Conservation (phyloP, 1,284 basidiomycete species). For the Ganoderma leucocontextum region DNA sequence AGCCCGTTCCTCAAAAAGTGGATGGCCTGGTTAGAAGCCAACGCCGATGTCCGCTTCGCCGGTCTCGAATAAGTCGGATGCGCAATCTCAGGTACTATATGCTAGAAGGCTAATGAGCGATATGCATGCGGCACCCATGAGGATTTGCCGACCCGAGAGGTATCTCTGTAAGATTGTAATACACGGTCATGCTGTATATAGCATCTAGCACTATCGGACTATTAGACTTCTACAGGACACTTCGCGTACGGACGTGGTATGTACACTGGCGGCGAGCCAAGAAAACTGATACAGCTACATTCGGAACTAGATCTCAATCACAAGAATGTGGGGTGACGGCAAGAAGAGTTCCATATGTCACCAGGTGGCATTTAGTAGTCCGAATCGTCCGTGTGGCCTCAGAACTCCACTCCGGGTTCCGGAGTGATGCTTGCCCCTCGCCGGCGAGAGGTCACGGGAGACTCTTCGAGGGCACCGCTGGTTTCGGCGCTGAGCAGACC, state of each 20-base stretch:
- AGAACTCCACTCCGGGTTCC: slow-evolving; percentile 10
- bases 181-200: slow-evolving; percentile 14
- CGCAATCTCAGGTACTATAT: too few species aligned
- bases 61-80: slow-evolving; percentile 57
- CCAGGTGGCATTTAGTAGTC: neutral
- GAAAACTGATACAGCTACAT: slow-evolving; percentile 12
- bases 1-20: slow-evolving; percentile 86
- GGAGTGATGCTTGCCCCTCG: slow-evolving; percentile 31
- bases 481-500: slow-evolving; percentile 40
- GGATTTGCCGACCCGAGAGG: neutral
- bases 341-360: neutral
- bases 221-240: slow-evolving; percentile 26
- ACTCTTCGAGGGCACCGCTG: slow-evolving; percentile 37
- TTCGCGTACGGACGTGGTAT: neutral
- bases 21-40: slow-evolving; percentile 89
- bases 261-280: neutral
- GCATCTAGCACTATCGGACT: slow-evolving; percentile 21
- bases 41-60: slow-evolving; percentile 90
- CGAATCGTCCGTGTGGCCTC: neutral
- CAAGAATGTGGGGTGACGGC: neutral
- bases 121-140: neutral
- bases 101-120: neutral
- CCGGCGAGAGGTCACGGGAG: slow-evolving; percentile 36
- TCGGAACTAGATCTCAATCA: neutral
- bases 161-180: neutral